phyloP scores from a whole-genome alignment of 129 eudicot species.

The Helianthus tuberosus region DNA sequence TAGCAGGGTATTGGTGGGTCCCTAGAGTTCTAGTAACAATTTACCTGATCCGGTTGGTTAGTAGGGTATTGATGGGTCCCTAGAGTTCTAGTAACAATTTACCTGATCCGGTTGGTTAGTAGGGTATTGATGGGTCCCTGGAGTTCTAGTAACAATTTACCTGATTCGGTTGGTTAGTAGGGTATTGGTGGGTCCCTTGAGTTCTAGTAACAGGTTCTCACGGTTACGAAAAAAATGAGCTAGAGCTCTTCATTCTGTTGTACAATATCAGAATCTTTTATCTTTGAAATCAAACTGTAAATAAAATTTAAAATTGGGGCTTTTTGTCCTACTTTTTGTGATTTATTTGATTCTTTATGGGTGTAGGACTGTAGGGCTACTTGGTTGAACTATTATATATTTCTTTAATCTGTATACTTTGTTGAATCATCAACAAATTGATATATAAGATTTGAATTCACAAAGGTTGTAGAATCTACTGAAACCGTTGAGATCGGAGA shows the following conservation, averaged over 20 bases:
- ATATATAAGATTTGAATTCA: slow-evolving; percentile 2
- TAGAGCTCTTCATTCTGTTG: neutral
- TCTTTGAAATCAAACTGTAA: neutral
- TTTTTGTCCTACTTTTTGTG: neutral
- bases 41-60: no score
- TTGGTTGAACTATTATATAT: neutral
- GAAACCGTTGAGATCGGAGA: neutral
- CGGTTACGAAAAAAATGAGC: neutral
- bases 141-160: no score
- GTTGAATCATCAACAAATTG: neutral
- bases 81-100: no score
- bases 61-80: no score
- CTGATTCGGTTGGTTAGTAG: no score
- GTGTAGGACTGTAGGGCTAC: neutral
- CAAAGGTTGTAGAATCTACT: neutral
- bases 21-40: no score
- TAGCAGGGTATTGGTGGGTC: no score
- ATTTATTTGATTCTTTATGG: neutral
- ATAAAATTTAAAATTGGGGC: slow-evolving; percentile 8
- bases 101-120: no score
- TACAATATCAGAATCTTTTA: neutral
- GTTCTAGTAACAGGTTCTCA: no score
- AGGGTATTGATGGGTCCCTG: no score
- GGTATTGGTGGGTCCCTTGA: no score
- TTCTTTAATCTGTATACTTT: neutral